phyloP scores from a whole-genome alignment of 2,329 filamentous ascomycete genomes.

The Epichloe sp. region DNA sequence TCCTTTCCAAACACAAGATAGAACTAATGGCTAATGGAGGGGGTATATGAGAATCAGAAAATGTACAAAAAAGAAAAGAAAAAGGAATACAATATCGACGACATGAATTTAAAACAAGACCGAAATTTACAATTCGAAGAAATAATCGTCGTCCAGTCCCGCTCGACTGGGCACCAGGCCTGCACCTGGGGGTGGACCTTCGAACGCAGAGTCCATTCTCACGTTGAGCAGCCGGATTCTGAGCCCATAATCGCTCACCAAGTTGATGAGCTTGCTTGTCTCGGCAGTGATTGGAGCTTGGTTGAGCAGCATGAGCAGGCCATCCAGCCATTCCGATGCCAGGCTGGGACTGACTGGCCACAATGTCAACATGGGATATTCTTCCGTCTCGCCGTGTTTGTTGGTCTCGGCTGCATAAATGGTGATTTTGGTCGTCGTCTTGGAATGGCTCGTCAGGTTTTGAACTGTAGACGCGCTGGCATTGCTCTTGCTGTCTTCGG shows the following conservation, averaged over 20 bases:
- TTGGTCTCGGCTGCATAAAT: slow-evolving; percentile 47
- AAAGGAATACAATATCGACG: background rate
- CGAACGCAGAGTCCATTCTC: slow-evolving; percentile 63
- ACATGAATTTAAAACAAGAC: too few relatives aligned
- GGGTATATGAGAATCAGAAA: slow-evolving; percentile 2
- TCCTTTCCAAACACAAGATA: background rate
- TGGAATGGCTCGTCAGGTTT: slow-evolving; percentile 19
- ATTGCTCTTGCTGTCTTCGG: slow-evolving; percentile 34
- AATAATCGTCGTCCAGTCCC: slow-evolving; percentile 85
- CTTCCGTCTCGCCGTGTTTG: slow-evolving; percentile 29
- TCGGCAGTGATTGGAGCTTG: slow-evolving; percentile 95
- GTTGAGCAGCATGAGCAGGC: slow-evolving; percentile 84
- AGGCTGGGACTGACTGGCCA: slow-evolving; percentile 68
- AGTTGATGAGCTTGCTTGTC: slow-evolving; percentile 75
- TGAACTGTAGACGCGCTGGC: slow-evolving; percentile 30
- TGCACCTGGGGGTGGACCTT: slow-evolving; percentile 52
- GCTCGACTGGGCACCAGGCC: slow-evolving; percentile 70
- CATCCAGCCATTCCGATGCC: slow-evolving; percentile 94
- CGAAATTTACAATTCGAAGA: slow-evolving; percentile 54
- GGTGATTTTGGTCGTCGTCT: slow-evolving; percentile 71
- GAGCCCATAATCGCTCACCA: slow-evolving; percentile 81
- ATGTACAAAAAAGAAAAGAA: background rate
- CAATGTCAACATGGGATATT: slow-evolving; percentile 68
- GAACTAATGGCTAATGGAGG: background rate
- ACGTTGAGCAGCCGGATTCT: slow-evolving; percentile 91